phyloP scores from a whole-genome alignment of 2,329 filamentous ascomycete genomes.

The Pyrenochaeta sp. region DNA sequence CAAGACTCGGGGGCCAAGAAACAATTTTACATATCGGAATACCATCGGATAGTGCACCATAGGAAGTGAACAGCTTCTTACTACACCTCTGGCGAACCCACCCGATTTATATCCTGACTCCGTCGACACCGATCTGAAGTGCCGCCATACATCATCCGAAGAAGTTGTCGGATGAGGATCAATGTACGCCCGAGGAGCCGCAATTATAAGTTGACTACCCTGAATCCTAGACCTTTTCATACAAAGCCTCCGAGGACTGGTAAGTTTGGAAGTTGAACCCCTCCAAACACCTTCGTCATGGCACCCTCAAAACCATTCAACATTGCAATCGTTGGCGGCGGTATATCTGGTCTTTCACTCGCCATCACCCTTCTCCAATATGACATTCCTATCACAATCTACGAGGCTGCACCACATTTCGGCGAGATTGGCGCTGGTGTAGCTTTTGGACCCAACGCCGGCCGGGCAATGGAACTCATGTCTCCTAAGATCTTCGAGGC shows the following conservation, averaged over 20 bases:
- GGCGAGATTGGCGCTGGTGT: slow-evolving; percentile 67
- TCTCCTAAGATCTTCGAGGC: slow-evolving; percentile 51
- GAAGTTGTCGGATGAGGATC: slow-evolving; percentile 18
- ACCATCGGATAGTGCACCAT: slow-evolving; percentile 23
- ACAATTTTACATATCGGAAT: neutral
- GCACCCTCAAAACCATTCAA: slow-evolving; percentile 47
- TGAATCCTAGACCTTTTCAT: neutral
- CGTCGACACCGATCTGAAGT: slow-evolving; percentile 5
- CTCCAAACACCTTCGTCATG: slow-evolving; percentile 17
- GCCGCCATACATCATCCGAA: slow-evolving; percentile 17
- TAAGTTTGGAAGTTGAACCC: neutral
- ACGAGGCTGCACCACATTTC: slow-evolving; percentile 63
- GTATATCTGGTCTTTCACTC: slow-evolving; percentile 64
- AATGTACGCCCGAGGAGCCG: slow-evolving; percentile 14
- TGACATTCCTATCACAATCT: slow-evolving; percentile 59
- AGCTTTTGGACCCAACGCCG: slow-evolving; percentile 63
- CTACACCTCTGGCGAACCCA: slow-evolving; percentile 1
- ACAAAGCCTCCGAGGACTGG: neutral
- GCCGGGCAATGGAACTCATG: slow-evolving; percentile 62
- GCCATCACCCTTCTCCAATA: slow-evolving; percentile 61
- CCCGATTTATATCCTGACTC: too few species aligned
- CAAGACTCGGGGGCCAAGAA: neutral
- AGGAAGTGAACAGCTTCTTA: neutral
- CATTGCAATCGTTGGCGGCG: slow-evolving; percentile 66
- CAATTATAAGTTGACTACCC: neutral